These are phyloP conservation scores for Grigorovia yakushimaensis DNA, from an alignment of 805 yeast species.

Conservation along the genomic window DNA sequence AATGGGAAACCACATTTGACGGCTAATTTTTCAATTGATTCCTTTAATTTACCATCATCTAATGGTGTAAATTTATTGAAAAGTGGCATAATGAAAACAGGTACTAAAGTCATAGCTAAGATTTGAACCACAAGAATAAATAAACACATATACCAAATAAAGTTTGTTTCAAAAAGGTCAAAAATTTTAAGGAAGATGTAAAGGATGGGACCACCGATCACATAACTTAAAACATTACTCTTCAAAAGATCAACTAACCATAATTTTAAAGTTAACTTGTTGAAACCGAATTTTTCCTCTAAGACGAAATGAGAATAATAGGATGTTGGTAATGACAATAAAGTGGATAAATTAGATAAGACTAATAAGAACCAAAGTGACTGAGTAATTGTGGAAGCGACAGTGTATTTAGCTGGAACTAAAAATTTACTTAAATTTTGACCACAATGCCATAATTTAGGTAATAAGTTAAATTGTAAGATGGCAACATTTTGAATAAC, in stretches of 20 bases:
- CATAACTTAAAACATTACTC: constrained; percentile 40
- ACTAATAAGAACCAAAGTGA: constrained; percentile 55
- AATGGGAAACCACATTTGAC: constrained; percentile 72
- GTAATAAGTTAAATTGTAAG: constrained; percentile 53
- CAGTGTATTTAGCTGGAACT: constrained; percentile 24
- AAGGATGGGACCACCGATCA: constrained; percentile 62
- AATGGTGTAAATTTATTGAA: constrained; percentile 88
- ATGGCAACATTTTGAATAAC: constrained; percentile 48
- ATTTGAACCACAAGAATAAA: constrained; percentile 66
- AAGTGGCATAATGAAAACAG: constrained; percentile 81
- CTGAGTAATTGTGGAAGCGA: constrained; percentile 56
- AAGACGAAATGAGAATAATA: constrained; percentile 77
- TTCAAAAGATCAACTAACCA: constrained; percentile 72
- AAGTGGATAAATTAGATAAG: constrained; percentile 39
- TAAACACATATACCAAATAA: constrained; percentile 69
- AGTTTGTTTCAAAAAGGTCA: constrained; percentile 67
- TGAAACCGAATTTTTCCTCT: constrained; percentile 90
- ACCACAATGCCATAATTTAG: constrained; percentile 49
- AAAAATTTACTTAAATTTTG: constrained; percentile 28
- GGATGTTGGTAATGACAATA: constrained; percentile 56
- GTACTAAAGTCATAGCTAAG: constrained; percentile 63
- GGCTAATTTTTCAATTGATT: constrained; percentile 74
- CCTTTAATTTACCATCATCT: constrained; percentile 79
- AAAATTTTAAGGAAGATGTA: constrained; percentile 74
- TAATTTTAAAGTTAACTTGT: constrained; percentile 63